Conservation (phyloP, 2,329 filamentous ascomycete species). For the Fusarium sororula region DNA sequence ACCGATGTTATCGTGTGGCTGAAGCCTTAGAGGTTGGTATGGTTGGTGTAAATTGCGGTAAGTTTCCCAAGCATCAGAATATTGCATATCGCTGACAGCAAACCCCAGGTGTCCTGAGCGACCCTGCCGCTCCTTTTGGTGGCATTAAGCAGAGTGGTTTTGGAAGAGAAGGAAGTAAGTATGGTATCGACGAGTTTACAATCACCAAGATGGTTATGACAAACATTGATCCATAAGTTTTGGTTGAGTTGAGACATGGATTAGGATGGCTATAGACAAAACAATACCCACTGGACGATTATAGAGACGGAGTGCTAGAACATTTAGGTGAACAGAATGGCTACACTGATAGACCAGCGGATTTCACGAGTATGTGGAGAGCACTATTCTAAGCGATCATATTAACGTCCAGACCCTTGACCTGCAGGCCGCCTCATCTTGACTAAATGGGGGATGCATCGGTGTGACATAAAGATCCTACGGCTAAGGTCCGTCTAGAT, state of each 20-base stretch:
- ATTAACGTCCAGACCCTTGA: background rate
- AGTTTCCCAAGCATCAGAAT: background rate
- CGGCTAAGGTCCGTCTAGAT: background rate
- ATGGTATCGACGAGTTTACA: conserved; percentile 77
- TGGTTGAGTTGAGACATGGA: background rate
- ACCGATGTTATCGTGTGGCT: conserved; percentile 52
- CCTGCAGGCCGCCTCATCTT: background rate
- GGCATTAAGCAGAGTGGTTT: conserved; percentile 83
- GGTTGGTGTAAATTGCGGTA: conserved; percentile 47
- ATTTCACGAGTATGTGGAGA: background rate
- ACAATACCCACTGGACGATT: conserved; percentile 31
- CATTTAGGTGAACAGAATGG: background rate
- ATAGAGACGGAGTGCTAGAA: background rate
- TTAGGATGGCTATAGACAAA: conserved; percentile 11
- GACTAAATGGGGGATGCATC: background rate
- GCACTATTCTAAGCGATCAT: background rate
- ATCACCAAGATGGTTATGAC: conserved; percentile 67
- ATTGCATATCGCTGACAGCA: conserved; percentile 20
- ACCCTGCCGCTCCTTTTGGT: conserved; percentile 69
- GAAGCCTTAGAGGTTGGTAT: conserved; percentile 59
- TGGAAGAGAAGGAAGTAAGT: conserved; percentile 76
- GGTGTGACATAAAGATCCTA: background rate
- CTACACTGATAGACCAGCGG: background rate
- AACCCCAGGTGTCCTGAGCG: conserved; percentile 55
- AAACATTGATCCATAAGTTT: conserved; percentile 37